Conservation (phyloP, 129 eudicot genomes). For the Flaveria ramosissima region DNA sequence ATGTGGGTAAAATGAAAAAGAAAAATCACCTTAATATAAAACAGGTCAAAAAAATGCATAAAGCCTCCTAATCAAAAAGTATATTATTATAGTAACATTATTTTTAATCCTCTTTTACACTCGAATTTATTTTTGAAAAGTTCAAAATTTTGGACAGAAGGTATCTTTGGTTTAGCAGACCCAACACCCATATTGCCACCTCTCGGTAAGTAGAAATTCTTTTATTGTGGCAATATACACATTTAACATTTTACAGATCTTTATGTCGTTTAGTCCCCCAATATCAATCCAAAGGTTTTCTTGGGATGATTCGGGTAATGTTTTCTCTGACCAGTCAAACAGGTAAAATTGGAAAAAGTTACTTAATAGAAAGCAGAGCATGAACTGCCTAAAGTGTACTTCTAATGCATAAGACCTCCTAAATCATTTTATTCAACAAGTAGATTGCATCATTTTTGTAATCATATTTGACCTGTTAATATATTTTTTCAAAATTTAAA, state of each 20-base stretch:
- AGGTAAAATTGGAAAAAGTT: background rate
- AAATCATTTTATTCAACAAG: background rate
- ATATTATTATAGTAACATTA: too few relatives aligned
- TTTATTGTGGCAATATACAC: conserved; percentile 1
- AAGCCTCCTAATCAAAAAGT: too few relatives aligned
- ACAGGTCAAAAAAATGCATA: background rate
- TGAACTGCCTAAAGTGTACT: background rate
- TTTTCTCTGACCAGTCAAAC: background rate
- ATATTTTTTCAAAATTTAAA: background rate
- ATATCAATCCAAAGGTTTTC: conserved; percentile 77
- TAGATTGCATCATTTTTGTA: background rate
- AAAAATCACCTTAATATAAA: background rate
- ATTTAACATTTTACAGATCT: conserved; percentile 43
- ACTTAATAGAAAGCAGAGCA: background rate
- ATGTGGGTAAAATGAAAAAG: background rate
- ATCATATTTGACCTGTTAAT: background rate
- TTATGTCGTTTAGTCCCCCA: conserved; percentile 69
- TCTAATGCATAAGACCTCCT: background rate
- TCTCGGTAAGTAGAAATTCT: background rate
- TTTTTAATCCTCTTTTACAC: background rate
- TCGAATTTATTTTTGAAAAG: background rate
- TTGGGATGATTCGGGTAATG: conserved; percentile 26
- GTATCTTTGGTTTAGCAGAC: background rate
- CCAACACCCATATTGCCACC: background rate
- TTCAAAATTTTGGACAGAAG: background rate